phyloP scores from a whole-genome alignment of 176 grass and related monocot genomes.

The Phragmites australis region DNA sequence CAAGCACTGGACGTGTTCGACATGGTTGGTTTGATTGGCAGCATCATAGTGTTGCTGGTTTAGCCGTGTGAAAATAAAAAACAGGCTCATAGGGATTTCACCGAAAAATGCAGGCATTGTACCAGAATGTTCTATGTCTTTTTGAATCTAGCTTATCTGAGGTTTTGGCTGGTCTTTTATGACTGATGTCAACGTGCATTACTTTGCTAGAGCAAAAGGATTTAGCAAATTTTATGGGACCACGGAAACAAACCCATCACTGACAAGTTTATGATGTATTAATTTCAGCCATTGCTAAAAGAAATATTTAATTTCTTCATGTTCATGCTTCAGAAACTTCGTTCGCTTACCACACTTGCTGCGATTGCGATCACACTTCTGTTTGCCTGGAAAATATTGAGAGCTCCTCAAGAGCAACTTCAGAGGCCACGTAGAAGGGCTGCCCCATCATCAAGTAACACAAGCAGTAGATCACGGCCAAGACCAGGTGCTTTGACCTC shows the following conservation, averaged over 20 bases:
- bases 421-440: constrained; percentile 63
- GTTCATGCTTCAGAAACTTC: constrained; percentile 74
- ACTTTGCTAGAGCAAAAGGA: constrained; percentile 2
- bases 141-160: background rate
- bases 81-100: background rate
- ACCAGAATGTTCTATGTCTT: background rate
- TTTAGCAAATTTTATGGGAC: background rate
- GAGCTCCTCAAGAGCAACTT: constrained; percentile 72
- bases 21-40: background rate
- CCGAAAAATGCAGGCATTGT: background rate
- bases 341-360: constrained; percentile 83
- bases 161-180: background rate
- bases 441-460: constrained; percentile 52
- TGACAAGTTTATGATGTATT: constrained; percentile 10
- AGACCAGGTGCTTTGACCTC: constrained; percentile 45
- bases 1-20: background rate
- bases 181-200: background rate
- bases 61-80: background rate
- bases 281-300: background rate
- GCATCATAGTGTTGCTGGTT: background rate
- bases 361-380: constrained; percentile 78
- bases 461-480: constrained; percentile 60
- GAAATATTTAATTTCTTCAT: constrained; percentile 31
- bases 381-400: constrained; percentile 91
- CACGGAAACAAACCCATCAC: background rate